phyloP scores from a whole-genome alignment of 1,284 basidiomycete genomes.

The Cystobasidiaceae sp. region DNA sequence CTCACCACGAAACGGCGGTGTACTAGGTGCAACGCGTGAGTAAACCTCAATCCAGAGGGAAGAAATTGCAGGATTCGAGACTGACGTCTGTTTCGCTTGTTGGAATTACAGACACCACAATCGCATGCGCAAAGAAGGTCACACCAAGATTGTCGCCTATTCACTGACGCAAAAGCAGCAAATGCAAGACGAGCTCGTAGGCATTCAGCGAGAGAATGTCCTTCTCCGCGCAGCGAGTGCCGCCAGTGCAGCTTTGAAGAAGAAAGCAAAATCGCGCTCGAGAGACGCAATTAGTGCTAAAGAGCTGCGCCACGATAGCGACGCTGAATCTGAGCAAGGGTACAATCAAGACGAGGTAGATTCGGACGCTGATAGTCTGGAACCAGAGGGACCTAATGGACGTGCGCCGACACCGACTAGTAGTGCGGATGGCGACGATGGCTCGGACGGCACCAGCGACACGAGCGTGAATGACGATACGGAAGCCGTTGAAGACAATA shows the following conservation, averaged over 20 bases:
- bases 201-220: constrained; percentile 65
- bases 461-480: constrained; percentile 33
- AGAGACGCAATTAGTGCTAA: constrained; percentile 22
- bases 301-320: constrained; percentile 14
- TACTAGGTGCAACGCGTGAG: constrained; percentile 72
- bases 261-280: constrained; percentile 24
- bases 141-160: constrained; percentile 91
- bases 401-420: constrained; percentile 32
- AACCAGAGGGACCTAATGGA: constrained; percentile 42
- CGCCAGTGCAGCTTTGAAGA: constrained; percentile 49
- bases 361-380: constrained; percentile 31
- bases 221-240: constrained; percentile 48
- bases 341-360: constrained; percentile 46
- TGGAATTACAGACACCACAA: constrained; percentile 70
- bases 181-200: constrained; percentile 55
- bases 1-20: constrained; percentile 64
- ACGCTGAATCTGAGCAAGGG: constrained; percentile 32
- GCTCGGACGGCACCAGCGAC: constrained; percentile 32
- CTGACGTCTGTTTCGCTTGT: no score
- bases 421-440: constrained; percentile 35
- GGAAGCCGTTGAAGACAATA: constrained; percentile 52
- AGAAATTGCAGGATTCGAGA: no score
- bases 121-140: constrained; percentile 87
- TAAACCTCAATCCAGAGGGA: constrained; percentile 44
- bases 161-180: constrained; percentile 79